phyloP scores from a whole-genome alignment of 75 land plant genomes.

The Isoetes taiwanensis region DNA sequence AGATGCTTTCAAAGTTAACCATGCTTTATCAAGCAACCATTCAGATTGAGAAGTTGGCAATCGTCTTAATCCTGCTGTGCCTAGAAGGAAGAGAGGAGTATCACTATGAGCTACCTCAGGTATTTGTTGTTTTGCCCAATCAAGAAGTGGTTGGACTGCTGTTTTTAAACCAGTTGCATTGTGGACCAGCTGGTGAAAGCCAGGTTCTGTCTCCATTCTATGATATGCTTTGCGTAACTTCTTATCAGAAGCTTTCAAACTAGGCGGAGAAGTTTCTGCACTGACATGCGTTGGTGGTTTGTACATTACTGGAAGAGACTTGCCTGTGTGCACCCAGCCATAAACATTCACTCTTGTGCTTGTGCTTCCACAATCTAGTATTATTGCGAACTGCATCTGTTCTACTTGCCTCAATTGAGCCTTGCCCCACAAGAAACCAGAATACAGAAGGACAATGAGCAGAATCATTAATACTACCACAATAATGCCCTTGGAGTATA shows the following conservation, averaged over 20 bases:
- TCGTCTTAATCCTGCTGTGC: constrained; percentile 86
- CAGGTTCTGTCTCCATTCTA: constrained; percentile 95
- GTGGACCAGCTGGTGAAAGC: constrained; percentile 68
- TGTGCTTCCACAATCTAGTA: constrained; percentile 94
- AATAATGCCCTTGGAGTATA: too few species aligned
- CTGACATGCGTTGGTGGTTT: constrained; percentile 26
- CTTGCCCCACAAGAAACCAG: constrained; percentile 21
- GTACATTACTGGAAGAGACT: constrained; percentile 42
- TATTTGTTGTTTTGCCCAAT: constrained; percentile 84
- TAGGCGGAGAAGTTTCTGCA: not conserved
- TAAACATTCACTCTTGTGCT: constrained; percentile 89
- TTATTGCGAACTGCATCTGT: constrained; percentile 59
- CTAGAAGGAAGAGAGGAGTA: constrained; percentile 70
- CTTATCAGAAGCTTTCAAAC: constrained; percentile 11
- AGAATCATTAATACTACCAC: not conserved
- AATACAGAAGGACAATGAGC: constrained; percentile 17
- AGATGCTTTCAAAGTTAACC: constrained; percentile 45
- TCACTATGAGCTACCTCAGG: constrained; percentile 41
- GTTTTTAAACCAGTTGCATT: constrained; percentile 57
- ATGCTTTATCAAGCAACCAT: constrained; percentile 72
- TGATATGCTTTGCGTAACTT: constrained; percentile 62
- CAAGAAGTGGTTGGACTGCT: constrained; percentile 67
- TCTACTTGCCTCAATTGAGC: constrained; percentile 21
- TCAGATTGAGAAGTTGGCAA: constrained; percentile 48
- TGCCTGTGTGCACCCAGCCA: constrained; percentile 35